These are phyloP conservation scores for Sporothrix variecibatus DNA, from an alignment of 2,329 filamentous ascomycete species.

Conservation along the genomic window DNA sequence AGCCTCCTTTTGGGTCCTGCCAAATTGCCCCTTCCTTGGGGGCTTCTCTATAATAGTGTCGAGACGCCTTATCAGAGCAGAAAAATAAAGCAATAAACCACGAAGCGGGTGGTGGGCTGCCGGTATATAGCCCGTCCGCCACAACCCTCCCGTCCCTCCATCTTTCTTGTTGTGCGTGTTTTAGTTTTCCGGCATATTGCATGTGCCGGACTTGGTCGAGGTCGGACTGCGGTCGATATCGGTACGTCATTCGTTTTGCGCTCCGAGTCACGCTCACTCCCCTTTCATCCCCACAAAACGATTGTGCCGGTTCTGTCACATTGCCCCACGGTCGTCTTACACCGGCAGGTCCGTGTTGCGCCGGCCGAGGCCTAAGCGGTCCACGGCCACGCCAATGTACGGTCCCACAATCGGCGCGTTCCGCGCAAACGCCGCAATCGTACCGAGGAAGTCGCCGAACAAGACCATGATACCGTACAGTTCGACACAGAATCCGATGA, in stretches of 20 bases:
- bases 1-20: not conserved
- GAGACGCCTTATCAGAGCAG: not conserved
- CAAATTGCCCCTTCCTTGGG: not conserved
- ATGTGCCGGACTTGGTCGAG: not conserved
- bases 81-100: constrained; percentile 2
- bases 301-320: too few species aligned
- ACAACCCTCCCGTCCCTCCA: not conserved
- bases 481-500: constrained; percentile 88
- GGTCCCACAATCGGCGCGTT: constrained; percentile 84
- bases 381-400: constrained; percentile 74
- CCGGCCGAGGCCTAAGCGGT: constrained; percentile 66
- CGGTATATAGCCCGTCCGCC: not conserved
- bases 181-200: not conserved
- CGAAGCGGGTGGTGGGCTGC: not conserved
- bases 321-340: too few species aligned
- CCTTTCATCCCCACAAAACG: not conserved
- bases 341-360: constrained; percentile 78
- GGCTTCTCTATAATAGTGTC: not conserved
- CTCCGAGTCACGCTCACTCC: not conserved
- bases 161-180: not conserved
- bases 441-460: constrained; percentile 95
- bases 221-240: not conserved
- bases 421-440: constrained; percentile 83
- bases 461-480: constrained; percentile 89
- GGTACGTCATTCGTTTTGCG: not conserved